Conservation (phyloP, 129 eudicot genomes). For the Saussurea involucrata region DNA sequence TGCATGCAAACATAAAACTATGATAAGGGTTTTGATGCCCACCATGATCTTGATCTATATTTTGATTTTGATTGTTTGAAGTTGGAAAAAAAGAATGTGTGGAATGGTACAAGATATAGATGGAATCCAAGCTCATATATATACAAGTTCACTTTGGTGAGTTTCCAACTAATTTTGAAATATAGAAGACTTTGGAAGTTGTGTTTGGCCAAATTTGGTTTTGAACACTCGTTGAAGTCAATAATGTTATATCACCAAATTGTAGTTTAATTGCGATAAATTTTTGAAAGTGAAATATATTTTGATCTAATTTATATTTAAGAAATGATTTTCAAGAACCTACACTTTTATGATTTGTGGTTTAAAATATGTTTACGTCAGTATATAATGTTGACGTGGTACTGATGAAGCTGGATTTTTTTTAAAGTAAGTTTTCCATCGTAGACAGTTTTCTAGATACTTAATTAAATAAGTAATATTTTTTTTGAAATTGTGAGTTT, state of each 20-base stretch:
- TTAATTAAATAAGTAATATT: too few species aligned
- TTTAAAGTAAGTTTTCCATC: too few species aligned
- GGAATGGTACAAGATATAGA: constrained; percentile 7
- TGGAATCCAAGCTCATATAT: constrained; percentile 8
- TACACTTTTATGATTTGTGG: neutral
- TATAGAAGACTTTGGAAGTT: constrained; percentile 4
- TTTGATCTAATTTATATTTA: neutral
- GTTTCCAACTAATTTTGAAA: constrained; percentile 16
- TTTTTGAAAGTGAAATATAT: neutral
- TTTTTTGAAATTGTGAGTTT: too few species aligned
- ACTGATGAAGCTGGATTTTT: too few species aligned
- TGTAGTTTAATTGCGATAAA: neutral
- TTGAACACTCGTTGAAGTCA: constrained; percentile 7
- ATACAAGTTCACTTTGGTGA: constrained; percentile 25
- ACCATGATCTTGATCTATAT: constrained; percentile 18
- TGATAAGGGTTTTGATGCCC: constrained; percentile 17
- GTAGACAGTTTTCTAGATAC: too few species aligned
- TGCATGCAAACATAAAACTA: constrained; percentile 19
- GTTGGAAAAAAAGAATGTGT: neutral
- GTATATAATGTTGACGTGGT: too few species aligned
- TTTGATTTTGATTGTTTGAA: neutral
- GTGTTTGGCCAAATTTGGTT: constrained; percentile 37
- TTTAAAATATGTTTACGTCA: neutral
- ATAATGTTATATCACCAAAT: constrained; percentile 23
- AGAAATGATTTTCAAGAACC: neutral